phyloP scores from a whole-genome alignment of 805 yeast genomes.

The Candida chilensis region DNA sequence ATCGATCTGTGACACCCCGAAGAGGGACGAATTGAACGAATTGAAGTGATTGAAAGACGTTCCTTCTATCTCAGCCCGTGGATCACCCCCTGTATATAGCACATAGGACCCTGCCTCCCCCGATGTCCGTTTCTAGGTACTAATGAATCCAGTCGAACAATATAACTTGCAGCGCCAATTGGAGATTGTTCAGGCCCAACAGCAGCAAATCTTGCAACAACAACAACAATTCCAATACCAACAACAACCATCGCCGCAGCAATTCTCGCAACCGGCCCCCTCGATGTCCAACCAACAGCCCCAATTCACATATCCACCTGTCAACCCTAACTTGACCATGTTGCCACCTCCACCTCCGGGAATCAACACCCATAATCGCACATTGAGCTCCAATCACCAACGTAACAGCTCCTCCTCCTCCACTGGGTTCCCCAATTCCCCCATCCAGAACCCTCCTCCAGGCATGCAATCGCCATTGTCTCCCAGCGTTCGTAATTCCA shows the following conservation, averaged over 20 bases:
- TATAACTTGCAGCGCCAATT: conserved; percentile 84
- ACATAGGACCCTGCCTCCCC: too few relatives aligned
- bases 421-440: too few relatives aligned
- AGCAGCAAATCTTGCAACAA: conserved; percentile 77
- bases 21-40: too few relatives aligned
- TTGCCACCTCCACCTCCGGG: conserved; percentile 14
- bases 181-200: conserved; percentile 87
- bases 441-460: too few relatives aligned
- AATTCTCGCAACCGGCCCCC: conserved; percentile 7
- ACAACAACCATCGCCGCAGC: conserved; percentile 4
- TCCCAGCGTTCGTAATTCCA: conserved; percentile 10
- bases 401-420: conserved; percentile 10
- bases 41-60: too few relatives aligned
- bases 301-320: conserved; percentile 16
- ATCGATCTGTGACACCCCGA: too few relatives aligned
- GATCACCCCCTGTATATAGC: too few relatives aligned
- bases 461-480: too few relatives aligned
- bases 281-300: conserved; percentile 10
- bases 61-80: too few relatives aligned
- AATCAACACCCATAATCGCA: conserved; percentile 4
- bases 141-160: conserved; percentile 50
- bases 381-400: conserved; percentile 3
- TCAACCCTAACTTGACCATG: conserved; percentile 5
- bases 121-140: too few relatives aligned
- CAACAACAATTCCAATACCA: conserved; percentile 28